phyloP scores from a whole-genome alignment of 2,329 filamentous ascomycete genomes.

The Penicillium italicum region DNA sequence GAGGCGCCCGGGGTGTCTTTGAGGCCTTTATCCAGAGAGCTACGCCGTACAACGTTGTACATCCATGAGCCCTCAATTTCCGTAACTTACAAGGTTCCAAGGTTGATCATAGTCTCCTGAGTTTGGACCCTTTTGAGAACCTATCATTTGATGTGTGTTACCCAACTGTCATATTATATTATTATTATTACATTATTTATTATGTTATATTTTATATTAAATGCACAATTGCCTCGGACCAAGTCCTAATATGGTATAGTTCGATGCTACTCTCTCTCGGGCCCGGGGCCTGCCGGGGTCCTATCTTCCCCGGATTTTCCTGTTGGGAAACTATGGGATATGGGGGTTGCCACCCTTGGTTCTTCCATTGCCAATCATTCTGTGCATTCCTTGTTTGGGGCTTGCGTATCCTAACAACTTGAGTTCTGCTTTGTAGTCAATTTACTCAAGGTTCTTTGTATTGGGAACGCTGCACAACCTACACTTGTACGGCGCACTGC shows the following conservation, averaged over 20 bases:
- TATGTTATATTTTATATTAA: too few species aligned
- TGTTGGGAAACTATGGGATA: too few species aligned
- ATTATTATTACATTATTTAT: too few species aligned
- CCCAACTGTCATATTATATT: too few species aligned
- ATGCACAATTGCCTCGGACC: not conserved
- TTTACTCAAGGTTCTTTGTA: not conserved
- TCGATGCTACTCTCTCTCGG: conserved; percentile 2
- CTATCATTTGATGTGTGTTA: not conserved
- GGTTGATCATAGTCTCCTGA: not conserved
- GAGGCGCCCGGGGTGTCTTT: not conserved
- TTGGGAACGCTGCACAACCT: conserved; percentile 2
- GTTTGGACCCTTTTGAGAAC: not conserved
- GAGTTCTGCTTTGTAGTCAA: not conserved
- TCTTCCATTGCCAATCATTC: not conserved
- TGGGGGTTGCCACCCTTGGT: not conserved
- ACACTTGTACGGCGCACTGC: not conserved
- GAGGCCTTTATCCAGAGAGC: not conserved
- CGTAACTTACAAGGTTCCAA: not conserved
- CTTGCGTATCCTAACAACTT: not conserved
- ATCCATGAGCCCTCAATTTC: not conserved
- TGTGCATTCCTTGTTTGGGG: not conserved
- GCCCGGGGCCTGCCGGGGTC: not conserved
- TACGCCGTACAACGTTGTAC: not conserved
- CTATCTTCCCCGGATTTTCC: conserved; percentile 10
- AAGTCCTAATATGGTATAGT: conserved; percentile 3